phyloP scores from a whole-genome alignment of 257 asterid species.

The Solanum tarapatanum region DNA sequence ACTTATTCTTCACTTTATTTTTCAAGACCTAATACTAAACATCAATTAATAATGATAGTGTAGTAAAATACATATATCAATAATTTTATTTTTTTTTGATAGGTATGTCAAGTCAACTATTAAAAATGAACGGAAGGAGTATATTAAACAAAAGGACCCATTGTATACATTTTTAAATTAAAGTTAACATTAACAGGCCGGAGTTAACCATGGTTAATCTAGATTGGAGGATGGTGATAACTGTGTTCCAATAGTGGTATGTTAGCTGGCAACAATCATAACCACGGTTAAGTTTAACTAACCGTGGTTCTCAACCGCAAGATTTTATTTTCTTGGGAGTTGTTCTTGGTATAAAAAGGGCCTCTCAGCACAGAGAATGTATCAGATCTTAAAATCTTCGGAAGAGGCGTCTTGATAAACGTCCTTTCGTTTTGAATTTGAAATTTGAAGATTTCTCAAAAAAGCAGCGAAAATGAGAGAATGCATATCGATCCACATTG shows the following conservation, averaged over 20 bases:
- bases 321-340: not conserved
- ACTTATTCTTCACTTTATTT: too few species aligned
- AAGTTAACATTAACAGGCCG: not conserved
- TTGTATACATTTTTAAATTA: too few species aligned
- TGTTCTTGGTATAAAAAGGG: not conserved
- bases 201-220: not conserved
- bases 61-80: too few species aligned
- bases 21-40: too few species aligned
- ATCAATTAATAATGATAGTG: too few species aligned
- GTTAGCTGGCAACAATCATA: not conserved
- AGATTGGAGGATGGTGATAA: not conserved
- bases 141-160: not conserved
- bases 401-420: slow-evolving; percentile 23
- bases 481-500: slow-evolving; percentile 24
- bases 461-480: slow-evolving; percentile 6
- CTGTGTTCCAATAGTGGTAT: not conserved
- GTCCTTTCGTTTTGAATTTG: not conserved
- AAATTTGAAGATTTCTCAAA: not conserved
- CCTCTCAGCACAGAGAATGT: not conserved
- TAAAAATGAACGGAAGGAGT: too few species aligned
- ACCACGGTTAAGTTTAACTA: not conserved
- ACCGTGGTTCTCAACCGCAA: not conserved
- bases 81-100: too few species aligned
- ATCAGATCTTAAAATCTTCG: not conserved
- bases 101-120: too few species aligned